Evolutionary conservation across 352 stramenopile genomes (phyloP).

Genomic region (Globisporangium sylvaticum): DNA sequence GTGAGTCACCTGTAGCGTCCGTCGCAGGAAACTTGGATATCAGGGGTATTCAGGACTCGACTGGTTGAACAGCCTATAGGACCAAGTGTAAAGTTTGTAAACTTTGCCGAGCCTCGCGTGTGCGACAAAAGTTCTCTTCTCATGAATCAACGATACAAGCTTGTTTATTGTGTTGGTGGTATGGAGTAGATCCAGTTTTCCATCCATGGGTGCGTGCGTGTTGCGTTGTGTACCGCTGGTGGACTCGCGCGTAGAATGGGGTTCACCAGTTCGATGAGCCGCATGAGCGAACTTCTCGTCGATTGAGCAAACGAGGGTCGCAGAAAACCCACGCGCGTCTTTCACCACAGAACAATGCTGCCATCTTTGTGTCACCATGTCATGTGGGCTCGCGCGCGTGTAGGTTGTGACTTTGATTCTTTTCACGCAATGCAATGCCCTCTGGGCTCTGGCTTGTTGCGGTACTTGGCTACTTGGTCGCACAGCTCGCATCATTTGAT

Average conservation of each 20-base stretch:
- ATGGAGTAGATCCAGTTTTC: background rate
- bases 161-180: conserved; percentile 2
- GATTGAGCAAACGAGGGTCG: background rate
- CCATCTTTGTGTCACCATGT: background rate
- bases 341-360: background rate
- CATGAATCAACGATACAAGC: background rate
- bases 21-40: background rate
- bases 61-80: background rate
- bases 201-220: background rate
- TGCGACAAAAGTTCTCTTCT: background rate
- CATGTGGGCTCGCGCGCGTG: background rate
- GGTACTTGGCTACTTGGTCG: too few relatives aligned
- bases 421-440: background rate
- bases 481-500: background rate
- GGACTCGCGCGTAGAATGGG: background rate
- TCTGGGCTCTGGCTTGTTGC: background rate
- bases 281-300: background rate
- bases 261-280: background rate
- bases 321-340: background rate
- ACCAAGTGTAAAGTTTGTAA: background rate
- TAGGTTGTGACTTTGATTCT: background rate
- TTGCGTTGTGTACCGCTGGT: background rate
- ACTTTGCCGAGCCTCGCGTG: background rate
- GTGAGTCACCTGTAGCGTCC: background rate
- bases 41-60: too few relatives aligned